phyloP scores from a whole-genome alignment of 2,329 filamentous ascomycete species.

The Claviceps purpurea region DNA sequence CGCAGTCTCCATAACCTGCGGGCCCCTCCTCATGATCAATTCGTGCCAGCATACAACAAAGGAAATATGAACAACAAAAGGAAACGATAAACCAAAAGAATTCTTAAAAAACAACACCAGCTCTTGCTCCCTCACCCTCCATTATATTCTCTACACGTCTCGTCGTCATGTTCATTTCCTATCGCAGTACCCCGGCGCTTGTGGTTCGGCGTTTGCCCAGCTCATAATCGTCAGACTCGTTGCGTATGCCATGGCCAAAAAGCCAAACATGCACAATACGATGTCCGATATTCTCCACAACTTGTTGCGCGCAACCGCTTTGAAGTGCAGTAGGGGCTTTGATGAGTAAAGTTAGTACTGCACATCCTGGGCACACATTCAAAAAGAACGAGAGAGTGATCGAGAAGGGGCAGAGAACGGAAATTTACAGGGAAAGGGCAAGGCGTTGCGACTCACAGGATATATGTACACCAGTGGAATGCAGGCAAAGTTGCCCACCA shows the following conservation, averaged over 20 bases:
- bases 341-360: slow-evolving; percentile 18
- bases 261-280: slow-evolving; percentile 64
- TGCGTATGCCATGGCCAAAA: slow-evolving; percentile 83
- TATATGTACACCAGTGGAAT: slow-evolving; percentile 97
- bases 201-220: slow-evolving; percentile 54
- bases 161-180: slow-evolving; percentile 12
- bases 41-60: neutral
- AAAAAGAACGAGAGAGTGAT: neutral
- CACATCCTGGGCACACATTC: neutral
- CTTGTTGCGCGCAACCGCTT: slow-evolving; percentile 56
- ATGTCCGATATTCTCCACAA: slow-evolving; percentile 62
- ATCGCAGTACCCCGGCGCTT: slow-evolving; percentile 42
- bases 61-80: neutral
- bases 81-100: neutral
- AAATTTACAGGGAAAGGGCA: neutral
- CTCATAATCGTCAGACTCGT: slow-evolving; percentile 75
- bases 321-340: slow-evolving; percentile 81
- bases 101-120: neutral
- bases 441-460: slow-evolving; percentile 51
- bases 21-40: neutral
- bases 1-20: neutral
- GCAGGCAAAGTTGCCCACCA: slow-evolving; percentile 95
- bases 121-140: neutral
- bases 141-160: neutral
- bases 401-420: neutral